Evolutionary conservation across 192 early-diverging fungal genomes (phyloP), one percentile per base, ranked within the genome.

Genomic region (Pilaira anomala): DNA sequence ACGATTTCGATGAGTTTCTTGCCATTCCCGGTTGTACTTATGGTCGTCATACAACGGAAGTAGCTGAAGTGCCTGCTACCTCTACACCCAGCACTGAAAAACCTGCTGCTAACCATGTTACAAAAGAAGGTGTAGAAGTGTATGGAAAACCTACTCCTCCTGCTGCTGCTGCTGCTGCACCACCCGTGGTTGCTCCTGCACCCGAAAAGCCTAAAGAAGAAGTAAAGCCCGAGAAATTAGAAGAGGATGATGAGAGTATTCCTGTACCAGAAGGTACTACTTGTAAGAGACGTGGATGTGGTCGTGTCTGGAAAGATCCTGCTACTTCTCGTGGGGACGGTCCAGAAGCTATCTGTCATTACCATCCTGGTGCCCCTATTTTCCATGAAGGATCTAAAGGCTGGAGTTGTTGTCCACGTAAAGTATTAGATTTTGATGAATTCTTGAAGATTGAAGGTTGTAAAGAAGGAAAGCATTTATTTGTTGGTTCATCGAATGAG

Each of bases 381-480:
- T 99, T 99, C 80, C 97, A 98, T 71, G 97, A 98, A 72, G 97
- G 97, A 14, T 91, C 88, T 78, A 98, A 98, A 82, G 96, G 96
- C 22, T 98, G 92, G 92, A 87, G 87, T 33, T 99, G 97, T 79
- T 99, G 97, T 76, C 80, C 89, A 55, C 86, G 94, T 39, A 89
- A 93, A 63, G 96, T 95, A 2, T 85, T 97, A 16, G 97, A 98
- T 75, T 99, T 98, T 84, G 97, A 99, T 33, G 95, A 97, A 75
- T 98, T 99, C 63, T 77, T 98, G 69, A 94, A 89, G 69, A 95
- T 99, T 72, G 80, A 81, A 57, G 97, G 97, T 30, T 99, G 97
- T 77, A 88, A 82, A 40, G 80, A 62, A n/a, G 94, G 93, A 42
- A 83, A 86, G 52, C 97, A 99, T 73, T 77, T 95, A 68, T 99